These are phyloP conservation scores for Leishmania tropica DNA, from an alignment of 208 protist genomes.

Conservation along the genomic window DNA sequence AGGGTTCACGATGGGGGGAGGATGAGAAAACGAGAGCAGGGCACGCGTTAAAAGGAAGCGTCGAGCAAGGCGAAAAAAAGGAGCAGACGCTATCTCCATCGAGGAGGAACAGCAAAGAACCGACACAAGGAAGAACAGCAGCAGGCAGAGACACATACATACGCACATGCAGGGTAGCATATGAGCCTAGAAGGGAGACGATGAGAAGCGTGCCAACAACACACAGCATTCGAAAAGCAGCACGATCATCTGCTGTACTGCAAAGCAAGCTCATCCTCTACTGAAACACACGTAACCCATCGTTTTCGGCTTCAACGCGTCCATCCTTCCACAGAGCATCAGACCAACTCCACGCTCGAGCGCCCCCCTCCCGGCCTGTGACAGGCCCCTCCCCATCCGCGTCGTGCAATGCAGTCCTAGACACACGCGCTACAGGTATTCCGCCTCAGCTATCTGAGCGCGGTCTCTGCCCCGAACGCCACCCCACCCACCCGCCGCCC, in stretches of 20 bases:
- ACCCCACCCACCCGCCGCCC: too few relatives aligned
- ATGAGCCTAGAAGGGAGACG: slow-evolving; percentile 2
- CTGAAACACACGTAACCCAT: not conserved
- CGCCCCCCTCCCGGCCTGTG: not conserved
- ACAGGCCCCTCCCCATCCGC: too few relatives aligned
- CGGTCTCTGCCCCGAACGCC: not conserved
- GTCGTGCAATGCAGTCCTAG: not conserved
- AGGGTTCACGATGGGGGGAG: not conserved
- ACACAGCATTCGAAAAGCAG: slow-evolving; percentile 13
- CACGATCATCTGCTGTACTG: not conserved
- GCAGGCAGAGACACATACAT: not conserved
- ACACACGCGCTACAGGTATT: not conserved
- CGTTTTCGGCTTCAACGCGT: too few relatives aligned
- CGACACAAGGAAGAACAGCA: not conserved
- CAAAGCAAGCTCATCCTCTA: not conserved
- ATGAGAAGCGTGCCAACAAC: slow-evolving; percentile 19
- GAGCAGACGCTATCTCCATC: not conserved
- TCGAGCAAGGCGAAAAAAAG: not conserved
- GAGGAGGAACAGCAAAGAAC: not conserved
- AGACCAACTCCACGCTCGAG: too few relatives aligned
- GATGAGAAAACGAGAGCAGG: not conserved
- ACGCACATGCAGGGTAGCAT: not conserved
- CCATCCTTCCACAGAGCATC: not conserved
- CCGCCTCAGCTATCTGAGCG: not conserved
- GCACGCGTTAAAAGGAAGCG: not conserved